Evolutionary conservation across 1,139 yeast genomes (phyloP).

Genomic region (Magnusiomyces sp.): DNA sequence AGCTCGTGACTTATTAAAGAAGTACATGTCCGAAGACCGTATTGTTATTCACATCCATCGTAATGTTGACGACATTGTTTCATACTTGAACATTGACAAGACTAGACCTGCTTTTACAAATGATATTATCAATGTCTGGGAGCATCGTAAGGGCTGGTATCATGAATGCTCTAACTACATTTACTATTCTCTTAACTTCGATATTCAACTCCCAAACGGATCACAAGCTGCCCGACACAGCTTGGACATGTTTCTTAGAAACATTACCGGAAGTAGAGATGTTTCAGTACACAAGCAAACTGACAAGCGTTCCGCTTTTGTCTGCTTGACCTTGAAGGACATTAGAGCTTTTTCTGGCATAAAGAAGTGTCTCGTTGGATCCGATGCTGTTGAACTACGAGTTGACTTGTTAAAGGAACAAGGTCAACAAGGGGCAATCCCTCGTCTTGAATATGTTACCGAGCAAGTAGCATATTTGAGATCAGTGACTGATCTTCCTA

Average conservation of each 20-base stretch:
- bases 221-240: constrained; percentile 51
- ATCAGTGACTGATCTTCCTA: constrained; percentile 57
- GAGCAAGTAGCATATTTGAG: constrained; percentile 68
- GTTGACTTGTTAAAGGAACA: constrained; percentile 58
- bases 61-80: constrained; percentile 70
- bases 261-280: constrained; percentile 52
- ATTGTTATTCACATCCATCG: constrained; percentile 87
- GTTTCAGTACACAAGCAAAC: constrained; percentile 40
- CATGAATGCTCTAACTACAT: constrained; percentile 69
- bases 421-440: constrained; percentile 30
- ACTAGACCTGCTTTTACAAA: constrained; percentile 77
- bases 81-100: constrained; percentile 64
- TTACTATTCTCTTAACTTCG: constrained; percentile 64
- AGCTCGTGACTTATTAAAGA: constrained; percentile 56
- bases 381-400: constrained; percentile 75
- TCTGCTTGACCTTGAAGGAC: constrained; percentile 57
- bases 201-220: constrained; percentile 47
- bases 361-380: constrained; percentile 43
- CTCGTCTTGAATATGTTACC: constrained; percentile 45
- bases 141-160: constrained; percentile 72
- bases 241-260: constrained; percentile 49
- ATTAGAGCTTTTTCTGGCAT: constrained; percentile 42
- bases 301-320: constrained; percentile 60
- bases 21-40: constrained; percentile 50
- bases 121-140: constrained; percentile 79